Percentiles rank a stretch among this genome's conserved stretches.
Conservation (phyloP, 495 filamentous ascomycete genomes). For the Penicillium subrubescens region DNA sequence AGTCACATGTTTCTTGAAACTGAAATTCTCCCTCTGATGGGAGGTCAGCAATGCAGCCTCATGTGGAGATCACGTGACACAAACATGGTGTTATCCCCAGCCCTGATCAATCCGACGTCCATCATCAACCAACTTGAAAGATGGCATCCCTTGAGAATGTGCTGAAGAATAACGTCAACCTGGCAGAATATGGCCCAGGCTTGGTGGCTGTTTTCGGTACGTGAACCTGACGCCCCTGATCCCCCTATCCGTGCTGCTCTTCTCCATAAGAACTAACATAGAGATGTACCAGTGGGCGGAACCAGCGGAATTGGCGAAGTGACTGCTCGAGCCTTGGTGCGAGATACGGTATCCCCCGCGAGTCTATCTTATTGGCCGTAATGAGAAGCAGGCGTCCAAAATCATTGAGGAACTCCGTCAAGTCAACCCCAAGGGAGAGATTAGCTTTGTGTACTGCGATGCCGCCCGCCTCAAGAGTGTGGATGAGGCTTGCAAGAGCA, state of each 20-base stretch:
- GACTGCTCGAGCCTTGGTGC: slow-evolving; percentile 59
- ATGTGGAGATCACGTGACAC: neutral
- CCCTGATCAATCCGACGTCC: neutral
- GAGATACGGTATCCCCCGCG: slow-evolving; percentile 48
- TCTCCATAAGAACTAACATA: slow-evolving; percentile 7
- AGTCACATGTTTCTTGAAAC: too few relatives aligned
- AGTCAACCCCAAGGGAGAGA: slow-evolving; percentile 37
- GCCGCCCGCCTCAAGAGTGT: slow-evolving; percentile 56
- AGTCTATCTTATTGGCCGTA: slow-evolving; percentile 54
- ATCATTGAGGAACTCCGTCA: slow-evolving; percentile 39
- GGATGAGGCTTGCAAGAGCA: slow-evolving; percentile 59
- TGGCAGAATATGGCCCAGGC: slow-evolving; percentile 6
- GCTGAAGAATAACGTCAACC: neutral
- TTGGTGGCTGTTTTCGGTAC: slow-evolving; percentile 58
- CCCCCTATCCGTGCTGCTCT: neutral
- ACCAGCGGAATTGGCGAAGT: slow-evolving; percentile 65
- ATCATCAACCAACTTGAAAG: neutral
- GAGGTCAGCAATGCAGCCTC: neutral
- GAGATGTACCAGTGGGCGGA: slow-evolving; percentile 52
- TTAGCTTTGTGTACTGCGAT: slow-evolving; percentile 58
- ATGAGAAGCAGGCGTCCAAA: slow-evolving; percentile 35
- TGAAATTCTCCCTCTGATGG: too few relatives aligned
- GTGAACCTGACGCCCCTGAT: neutral
- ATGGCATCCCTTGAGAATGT: neutral
- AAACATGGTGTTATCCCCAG: neutral